Percentiles rank a stretch among this genome's conserved stretches.
phyloP scores from a whole-genome alignment of 345 rosid species.

The Eucalyptus melliodora region DNA sequence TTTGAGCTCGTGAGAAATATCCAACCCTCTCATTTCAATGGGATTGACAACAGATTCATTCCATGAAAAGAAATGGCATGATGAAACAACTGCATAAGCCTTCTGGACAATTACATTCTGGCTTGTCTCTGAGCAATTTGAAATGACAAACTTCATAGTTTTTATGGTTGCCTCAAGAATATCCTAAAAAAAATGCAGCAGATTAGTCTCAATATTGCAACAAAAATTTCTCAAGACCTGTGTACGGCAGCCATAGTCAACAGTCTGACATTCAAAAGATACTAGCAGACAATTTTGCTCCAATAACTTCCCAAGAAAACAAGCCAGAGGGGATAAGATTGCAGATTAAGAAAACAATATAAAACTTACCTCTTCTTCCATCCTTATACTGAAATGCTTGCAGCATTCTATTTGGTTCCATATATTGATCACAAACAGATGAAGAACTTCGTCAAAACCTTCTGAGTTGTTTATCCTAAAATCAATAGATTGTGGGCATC shows the following conservation, averaged over 20 bases:
- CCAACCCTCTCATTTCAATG: conserved; percentile 16
- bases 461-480: conserved; percentile 48
- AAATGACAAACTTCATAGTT: conserved; percentile 59
- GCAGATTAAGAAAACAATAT: not conserved
- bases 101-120: conserved; percentile 57
- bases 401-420: conserved; percentile 59
- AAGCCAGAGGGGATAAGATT: not conserved
- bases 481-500: not conserved
- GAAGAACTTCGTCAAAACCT: conserved; percentile 41
- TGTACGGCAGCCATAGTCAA: not conserved
- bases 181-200: conserved; percentile 25
- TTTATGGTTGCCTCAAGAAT: conserved; percentile 57
- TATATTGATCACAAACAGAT: conserved; percentile 42
- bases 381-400: conserved; percentile 5
- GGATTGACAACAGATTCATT: conserved; percentile 21
- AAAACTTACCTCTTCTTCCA: conserved; percentile 28
- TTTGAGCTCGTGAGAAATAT: conserved; percentile 5
- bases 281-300: not conserved
- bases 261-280: not conserved
- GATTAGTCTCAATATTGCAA: not conserved
- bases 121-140: conserved; percentile 45
- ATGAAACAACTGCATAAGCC: conserved; percentile 39
- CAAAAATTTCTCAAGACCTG: not conserved
- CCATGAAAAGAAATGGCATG: conserved; percentile 27
- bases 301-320: not conserved